Conservation (phyloP, 306 rosid genomes). For the Cucurbita pepo region DNA sequence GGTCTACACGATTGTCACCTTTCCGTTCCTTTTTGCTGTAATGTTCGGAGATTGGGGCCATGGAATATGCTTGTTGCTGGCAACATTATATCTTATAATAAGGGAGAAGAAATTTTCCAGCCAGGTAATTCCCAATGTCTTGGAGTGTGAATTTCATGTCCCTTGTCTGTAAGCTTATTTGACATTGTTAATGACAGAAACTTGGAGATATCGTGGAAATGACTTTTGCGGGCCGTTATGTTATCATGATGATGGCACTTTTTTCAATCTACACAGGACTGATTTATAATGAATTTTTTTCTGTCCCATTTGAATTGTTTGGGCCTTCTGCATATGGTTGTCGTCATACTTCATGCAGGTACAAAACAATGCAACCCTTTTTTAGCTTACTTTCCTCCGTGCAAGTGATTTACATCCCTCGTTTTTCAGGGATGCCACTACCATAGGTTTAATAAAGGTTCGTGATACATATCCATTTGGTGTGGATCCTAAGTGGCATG, state of each 20-base stretch:
- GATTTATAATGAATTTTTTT: conserved; percentile 70
- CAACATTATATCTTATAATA: conserved; percentile 46
- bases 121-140: conserved; percentile 36
- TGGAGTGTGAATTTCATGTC: conserved; percentile 5
- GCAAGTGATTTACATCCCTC: conserved; percentile 2
- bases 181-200: conserved; percentile 44
- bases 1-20: conserved; percentile 52
- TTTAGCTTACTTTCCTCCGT: background rate
- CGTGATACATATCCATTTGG: conserved; percentile 25
- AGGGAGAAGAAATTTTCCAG: conserved; percentile 41
- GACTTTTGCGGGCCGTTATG: conserved; percentile 69
- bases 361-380: background rate
- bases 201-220: conserved; percentile 75
- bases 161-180: conserved; percentile 14
- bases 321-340: conserved; percentile 67
- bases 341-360: conserved; percentile 61
- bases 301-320: conserved; percentile 62
- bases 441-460: conserved; percentile 19
- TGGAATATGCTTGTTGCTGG: conserved; percentile 71
- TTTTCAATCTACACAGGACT: conserved; percentile 80
- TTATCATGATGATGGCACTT: conserved; percentile 64
- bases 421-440: conserved; percentile 43
- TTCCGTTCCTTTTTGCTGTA: conserved; percentile 81
- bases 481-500: conserved; percentile 25
- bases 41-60: conserved; percentile 92